Evolutionary conservation across 148 eudicot genomes (phyloP).

Genomic region (Hydrangea macrophylla): DNA sequence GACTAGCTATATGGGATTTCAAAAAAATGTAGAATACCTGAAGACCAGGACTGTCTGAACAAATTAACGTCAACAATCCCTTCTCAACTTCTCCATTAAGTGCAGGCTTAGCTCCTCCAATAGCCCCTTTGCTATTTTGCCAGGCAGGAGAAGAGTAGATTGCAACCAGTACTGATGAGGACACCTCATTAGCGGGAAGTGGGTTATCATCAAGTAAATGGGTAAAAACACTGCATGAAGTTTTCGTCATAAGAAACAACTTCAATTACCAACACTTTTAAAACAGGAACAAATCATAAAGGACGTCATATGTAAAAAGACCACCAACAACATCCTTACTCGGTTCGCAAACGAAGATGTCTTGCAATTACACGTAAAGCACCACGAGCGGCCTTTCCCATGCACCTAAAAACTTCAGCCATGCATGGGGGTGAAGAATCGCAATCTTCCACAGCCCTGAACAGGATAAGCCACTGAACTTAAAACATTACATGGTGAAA

Average conservation of each 20-base stretch:
- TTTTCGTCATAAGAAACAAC: conserved; percentile 2
- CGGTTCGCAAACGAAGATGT: conserved; percentile 81
- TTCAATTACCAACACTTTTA: too few species aligned
- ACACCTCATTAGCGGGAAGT: conserved; percentile 66
- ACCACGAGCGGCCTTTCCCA: conserved; percentile 87
- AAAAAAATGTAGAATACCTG: conserved; percentile 45
- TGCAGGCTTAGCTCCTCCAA: conserved; percentile 56
- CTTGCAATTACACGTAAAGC: conserved; percentile 78
- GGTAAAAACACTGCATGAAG: conserved; percentile 63
- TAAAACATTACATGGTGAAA: too few species aligned
- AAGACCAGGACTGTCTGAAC: conserved; percentile 76
- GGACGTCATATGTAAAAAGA: neutral
- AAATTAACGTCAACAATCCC: conserved; percentile 68
- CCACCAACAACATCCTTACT: conserved; percentile 47
- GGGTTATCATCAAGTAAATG: conserved; percentile 85
- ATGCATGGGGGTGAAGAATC: conserved; percentile 90
- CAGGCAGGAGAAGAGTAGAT: conserved; percentile 45
- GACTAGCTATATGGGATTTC: neutral
- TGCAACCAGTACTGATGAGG: conserved; percentile 86
- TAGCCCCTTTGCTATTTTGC: conserved; percentile 61
- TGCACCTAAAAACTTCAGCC: conserved; percentile 79
- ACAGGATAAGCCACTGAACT: conserved; percentile 6
- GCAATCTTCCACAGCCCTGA: conserved; percentile 80
- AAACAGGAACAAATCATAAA: neutral
- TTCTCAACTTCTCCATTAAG: conserved; percentile 65